Base-by-base conservation (phyloP, 441 rosid species). In the Capsella rubella region DNA sequence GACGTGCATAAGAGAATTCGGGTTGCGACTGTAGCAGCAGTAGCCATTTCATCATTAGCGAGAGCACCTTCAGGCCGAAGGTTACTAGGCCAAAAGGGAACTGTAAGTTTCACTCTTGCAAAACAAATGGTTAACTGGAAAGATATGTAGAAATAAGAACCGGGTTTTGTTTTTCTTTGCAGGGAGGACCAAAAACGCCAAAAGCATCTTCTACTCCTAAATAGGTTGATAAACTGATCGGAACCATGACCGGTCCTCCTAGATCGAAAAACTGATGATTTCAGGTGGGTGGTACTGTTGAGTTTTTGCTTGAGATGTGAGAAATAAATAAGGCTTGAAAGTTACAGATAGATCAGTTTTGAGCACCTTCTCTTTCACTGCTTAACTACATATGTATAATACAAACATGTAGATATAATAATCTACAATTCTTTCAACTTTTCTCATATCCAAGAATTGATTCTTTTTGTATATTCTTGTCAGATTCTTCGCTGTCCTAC, bases 1-100 rank as follows among this genome's bases (percentile, higher is more conserved):
- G 95, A 89, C 55, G 95, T 89, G 11, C 95, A 89, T 73, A 89
- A 82, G 78, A 86, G 88, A 87, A 89, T 89, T 46, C 84, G 94
- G 2, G 93, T 89, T 64, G 93, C 83, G 3, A 65, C 80, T 59
- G 81, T 71, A 70, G 80, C 80, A 0, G 93, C 94, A 25, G 88
- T 84, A 29, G 89, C 91, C 0, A 87, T 87, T 12, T 83, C 89
- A 29, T 85, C 93, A 42, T 80, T 86, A 42, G 90, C 86, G n/a
- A 77, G 86, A 32, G 79, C 78, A 64, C 87, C 94, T 35, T 83
- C 91, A 15, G 67, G 28, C 60, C 74, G 89, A 65, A 84, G 89
- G 76, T 62, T 82, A 74, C 79, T 71, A 42, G 77, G 53, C 9
- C 89, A 81, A 73, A 86, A 80, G 74, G 79, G 81, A 78, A 58